These are phyloP conservation scores for Diaporthe sp. DNA, from an alignment of 2,329 filamentous ascomycete genomes.

Conservation along the genomic window DNA sequence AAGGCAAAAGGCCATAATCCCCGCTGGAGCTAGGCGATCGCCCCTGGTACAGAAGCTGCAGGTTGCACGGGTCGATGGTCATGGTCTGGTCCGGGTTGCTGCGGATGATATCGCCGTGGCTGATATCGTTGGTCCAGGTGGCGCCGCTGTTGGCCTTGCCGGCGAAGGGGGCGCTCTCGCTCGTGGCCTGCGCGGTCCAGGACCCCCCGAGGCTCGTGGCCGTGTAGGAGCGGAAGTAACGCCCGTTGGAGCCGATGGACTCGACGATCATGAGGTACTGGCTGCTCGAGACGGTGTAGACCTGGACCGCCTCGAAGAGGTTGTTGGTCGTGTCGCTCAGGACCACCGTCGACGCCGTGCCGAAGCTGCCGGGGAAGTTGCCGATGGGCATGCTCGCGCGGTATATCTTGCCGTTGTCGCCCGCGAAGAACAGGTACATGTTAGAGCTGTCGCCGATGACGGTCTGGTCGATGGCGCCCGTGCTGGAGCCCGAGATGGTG, in stretches of 20 bases:
- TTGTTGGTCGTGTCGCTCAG: slow-evolving; percentile 67
- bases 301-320: slow-evolving; percentile 76
- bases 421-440: slow-evolving; percentile 78
- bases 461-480: slow-evolving; percentile 73
- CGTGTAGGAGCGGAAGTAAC: slow-evolving; percentile 78
- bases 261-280: slow-evolving; percentile 79
- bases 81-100: slow-evolving; percentile 72
- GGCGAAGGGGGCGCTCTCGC: slow-evolving; percentile 73
- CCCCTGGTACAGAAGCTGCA: slow-evolving; percentile 76
- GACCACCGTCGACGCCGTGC: slow-evolving; percentile 61
- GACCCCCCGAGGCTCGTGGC: slow-evolving; percentile 66
- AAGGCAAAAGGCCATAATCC: slow-evolving; percentile 67
- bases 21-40: slow-evolving; percentile 55
- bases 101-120: slow-evolving; percentile 73
- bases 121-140: slow-evolving; percentile 77
- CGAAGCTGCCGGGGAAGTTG: slow-evolving; percentile 73
- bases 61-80: slow-evolving; percentile 73
- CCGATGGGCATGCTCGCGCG: slow-evolving; percentile 72
- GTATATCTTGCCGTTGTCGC: slow-evolving; percentile 78
- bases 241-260: slow-evolving; percentile 67
- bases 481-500: slow-evolving; percentile 62
- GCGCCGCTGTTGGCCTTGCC: slow-evolving; percentile 76
- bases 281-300: slow-evolving; percentile 70
- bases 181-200: slow-evolving; percentile 71
- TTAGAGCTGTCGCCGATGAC: slow-evolving; percentile 71